Percentiles rank a stretch among this genome's conserved stretches.
phyloP scores from a whole-genome alignment of 2,329 filamentous ascomycete species.

The Diaporthe aspalathi region DNA sequence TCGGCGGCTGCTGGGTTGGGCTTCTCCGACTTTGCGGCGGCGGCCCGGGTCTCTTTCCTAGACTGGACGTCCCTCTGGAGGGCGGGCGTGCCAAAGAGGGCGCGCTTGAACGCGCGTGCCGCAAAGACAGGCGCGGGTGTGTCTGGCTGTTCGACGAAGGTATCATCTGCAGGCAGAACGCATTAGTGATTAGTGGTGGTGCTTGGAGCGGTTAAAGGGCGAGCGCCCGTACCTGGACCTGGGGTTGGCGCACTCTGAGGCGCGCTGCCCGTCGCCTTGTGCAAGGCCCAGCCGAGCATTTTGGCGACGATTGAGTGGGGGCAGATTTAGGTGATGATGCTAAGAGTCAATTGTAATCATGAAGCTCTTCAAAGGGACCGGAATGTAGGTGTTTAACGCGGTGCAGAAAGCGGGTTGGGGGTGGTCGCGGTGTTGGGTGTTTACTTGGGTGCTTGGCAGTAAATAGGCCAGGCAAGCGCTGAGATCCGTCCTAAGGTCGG shows the following conservation, averaged over 20 bases:
- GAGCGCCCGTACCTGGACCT: slow-evolving; percentile 41
- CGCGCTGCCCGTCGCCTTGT: slow-evolving; percentile 51
- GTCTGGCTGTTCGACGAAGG: slow-evolving; percentile 68
- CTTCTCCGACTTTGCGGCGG: slow-evolving; percentile 45
- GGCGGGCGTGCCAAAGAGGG: slow-evolving; percentile 70
- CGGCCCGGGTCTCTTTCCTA: slow-evolving; percentile 43
- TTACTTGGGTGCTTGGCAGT: slow-evolving; percentile 33
- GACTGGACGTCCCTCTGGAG: slow-evolving; percentile 41
- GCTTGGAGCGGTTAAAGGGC: background rate
- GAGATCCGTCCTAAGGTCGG: background rate
- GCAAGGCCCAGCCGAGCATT: slow-evolving; percentile 73
- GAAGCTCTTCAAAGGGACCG: slow-evolving; percentile 39
- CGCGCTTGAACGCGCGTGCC: slow-evolving; percentile 72
- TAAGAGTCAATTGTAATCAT: slow-evolving; percentile 32
- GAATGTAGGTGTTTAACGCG: slow-evolving; percentile 42
- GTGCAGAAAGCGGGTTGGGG: background rate
- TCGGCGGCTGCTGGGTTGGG: slow-evolving; percentile 3
- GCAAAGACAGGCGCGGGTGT: slow-evolving; percentile 76
- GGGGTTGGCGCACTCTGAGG: slow-evolving; percentile 44
- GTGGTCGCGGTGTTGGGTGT: slow-evolving; percentile 29
- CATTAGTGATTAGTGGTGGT: slow-evolving; percentile 30
- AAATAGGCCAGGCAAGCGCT: slow-evolving; percentile 5
- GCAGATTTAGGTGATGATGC: background rate
- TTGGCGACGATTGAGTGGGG: background rate
- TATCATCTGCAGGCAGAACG: slow-evolving; percentile 50